Percentiles rank a stretch among this genome's conserved stretches.
Evolutionary conservation across 257 asterid species (phyloP).

Genomic region (Marsdenia floribunda): DNA sequence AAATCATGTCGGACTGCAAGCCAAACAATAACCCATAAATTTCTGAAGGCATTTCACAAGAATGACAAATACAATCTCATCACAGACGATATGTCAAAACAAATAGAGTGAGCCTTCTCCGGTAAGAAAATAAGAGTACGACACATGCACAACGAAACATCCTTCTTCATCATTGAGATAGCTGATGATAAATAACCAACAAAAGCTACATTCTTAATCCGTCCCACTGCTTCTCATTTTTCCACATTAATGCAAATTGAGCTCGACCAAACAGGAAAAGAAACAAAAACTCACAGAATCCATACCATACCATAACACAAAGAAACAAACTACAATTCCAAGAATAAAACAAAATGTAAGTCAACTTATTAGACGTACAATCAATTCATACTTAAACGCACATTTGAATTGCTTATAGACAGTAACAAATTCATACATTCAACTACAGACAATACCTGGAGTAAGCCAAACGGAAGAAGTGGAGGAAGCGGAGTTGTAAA

Average conservation of each 20-base stretch:
- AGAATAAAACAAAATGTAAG: not conserved
- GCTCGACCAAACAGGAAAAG: not conserved
- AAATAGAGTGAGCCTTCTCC: not conserved
- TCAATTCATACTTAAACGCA: not conserved
- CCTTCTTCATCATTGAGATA: not conserved
- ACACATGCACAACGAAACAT: not conserved
- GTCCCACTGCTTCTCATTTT: not conserved
- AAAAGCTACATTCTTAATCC: not conserved
- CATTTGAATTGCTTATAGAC: not conserved
- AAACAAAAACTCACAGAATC: not conserved
- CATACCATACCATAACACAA: not conserved
- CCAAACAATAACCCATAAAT: not conserved
- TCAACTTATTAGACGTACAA: not conserved
- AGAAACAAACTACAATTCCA: conserved; percentile 5
- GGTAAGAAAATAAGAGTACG: not conserved
- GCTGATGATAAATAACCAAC: not conserved
- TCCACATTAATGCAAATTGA: not conserved
- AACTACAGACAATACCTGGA: conserved; percentile 20
- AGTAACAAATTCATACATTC: not conserved
- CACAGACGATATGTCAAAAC: not conserved
- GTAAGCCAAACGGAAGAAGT: conserved; percentile 37
- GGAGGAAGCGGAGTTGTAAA: conserved; percentile 53
- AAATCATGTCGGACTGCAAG: not conserved
- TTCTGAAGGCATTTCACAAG: not conserved
- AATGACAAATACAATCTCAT: not conserved